Evolutionary conservation across 345 rosid species (phyloP).

Genomic region (Cardamine resedifolia): DNA sequence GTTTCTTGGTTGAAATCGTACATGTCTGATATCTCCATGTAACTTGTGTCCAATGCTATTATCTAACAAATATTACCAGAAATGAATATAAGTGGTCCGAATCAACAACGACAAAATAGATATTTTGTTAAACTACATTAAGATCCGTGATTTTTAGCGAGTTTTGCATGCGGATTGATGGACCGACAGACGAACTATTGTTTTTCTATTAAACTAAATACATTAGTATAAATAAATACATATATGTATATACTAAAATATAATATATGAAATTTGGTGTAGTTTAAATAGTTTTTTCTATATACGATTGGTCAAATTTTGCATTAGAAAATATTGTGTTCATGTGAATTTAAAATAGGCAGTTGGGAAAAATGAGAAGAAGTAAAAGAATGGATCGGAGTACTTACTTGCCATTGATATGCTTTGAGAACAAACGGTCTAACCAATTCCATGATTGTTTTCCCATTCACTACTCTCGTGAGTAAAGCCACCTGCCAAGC

Average conservation of each 20-base stretch:
- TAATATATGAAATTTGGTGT: neutral
- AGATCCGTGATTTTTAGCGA: neutral
- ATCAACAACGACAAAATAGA: neutral
- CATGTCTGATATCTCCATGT: conserved; percentile 58
- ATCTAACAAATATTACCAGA: conserved; percentile 38
- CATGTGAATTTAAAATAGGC: neutral
- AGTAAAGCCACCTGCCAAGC: conserved; percentile 57
- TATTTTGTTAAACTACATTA: neutral
- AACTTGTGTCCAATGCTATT: conserved; percentile 47
- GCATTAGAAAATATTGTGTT: neutral
- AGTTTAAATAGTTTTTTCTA: neutral
- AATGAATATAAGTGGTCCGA: neutral
- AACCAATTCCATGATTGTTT: conserved; percentile 73
- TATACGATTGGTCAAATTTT: neutral
- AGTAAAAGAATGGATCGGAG: neutral
- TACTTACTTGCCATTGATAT: conserved; percentile 89
- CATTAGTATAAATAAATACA: neutral
- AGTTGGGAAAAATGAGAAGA: neutral
- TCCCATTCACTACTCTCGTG: conserved; percentile 65
- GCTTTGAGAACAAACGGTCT: conserved; percentile 78
- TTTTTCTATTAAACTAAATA: no score
- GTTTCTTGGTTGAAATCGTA: conserved; percentile 48
- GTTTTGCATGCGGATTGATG: no score
- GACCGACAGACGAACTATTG: neutral
- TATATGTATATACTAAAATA: neutral